Conservation (phyloP, 305 asterid species). For the Euphrasia arctica region DNA sequence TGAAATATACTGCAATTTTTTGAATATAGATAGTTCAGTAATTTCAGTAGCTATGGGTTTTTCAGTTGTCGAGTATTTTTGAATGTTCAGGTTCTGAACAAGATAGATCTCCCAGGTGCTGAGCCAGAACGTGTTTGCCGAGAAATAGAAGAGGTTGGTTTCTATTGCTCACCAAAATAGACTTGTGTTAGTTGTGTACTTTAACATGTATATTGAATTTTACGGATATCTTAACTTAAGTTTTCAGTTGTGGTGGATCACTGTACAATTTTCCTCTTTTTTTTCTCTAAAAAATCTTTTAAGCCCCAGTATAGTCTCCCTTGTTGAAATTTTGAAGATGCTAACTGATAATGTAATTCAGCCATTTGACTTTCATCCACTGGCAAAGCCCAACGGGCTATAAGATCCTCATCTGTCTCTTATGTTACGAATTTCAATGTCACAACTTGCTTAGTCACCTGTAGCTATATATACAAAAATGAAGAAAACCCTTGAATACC, state of each 20-base stretch:
- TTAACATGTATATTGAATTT: conserved; percentile 12
- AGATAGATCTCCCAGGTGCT: conserved; percentile 99
- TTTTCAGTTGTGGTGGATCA: conserved; percentile 21
- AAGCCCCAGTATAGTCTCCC: background rate
- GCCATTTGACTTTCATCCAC: no score
- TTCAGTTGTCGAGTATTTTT: conserved; percentile 22
- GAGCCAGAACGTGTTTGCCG: conserved; percentile 86
- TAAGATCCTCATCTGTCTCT: no score
- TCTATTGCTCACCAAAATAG: conserved; percentile 17
- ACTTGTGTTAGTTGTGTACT: background rate
- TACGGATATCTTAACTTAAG: conserved; percentile 13
- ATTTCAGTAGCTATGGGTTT: conserved; percentile 21
- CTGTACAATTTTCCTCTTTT: background rate
- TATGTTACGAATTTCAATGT: no score
- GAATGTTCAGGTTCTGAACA: conserved; percentile 83
- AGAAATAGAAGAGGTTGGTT: conserved; percentile 97
- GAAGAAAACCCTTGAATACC: no score
- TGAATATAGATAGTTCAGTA: conserved; percentile 19
- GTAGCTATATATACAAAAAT: no score
- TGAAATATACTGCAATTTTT: conserved; percentile 4
- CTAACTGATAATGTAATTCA: no score
- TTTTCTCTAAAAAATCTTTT: no score
- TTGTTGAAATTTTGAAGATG: no score
- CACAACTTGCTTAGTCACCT: no score
- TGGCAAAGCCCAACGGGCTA: no score